A percentile compares a stretch with the other conserved stretches of the same genome.
Conservation (phyloP, 495 filamentous ascomycete species). For the Lepidopterella palustris region DNA sequence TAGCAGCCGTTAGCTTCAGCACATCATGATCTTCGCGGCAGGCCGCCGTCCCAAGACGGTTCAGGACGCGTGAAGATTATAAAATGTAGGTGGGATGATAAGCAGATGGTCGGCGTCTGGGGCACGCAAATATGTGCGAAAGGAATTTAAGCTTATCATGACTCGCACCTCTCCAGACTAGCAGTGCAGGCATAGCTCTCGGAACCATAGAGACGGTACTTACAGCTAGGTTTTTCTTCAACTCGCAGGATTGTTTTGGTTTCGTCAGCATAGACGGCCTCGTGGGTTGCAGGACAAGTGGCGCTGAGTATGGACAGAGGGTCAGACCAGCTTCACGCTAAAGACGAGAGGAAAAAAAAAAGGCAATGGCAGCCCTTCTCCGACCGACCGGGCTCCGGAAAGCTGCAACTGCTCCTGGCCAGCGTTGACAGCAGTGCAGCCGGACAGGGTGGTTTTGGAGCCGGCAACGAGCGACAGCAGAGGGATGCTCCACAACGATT, state of each 20-base stretch:
- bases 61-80: not conserved
- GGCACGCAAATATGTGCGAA: not conserved
- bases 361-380: too few relatives aligned
- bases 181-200: too few relatives aligned
- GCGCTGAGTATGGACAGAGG: not conserved
- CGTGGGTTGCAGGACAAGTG: not conserved
- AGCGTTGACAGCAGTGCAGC: not conserved
- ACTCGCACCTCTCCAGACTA: too few relatives aligned
- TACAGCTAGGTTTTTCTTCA: not conserved
- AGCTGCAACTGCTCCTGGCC: too few relatives aligned
- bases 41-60: not conserved
- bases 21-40: not conserved
- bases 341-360: not conserved
- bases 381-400: too few relatives aligned
- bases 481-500: not conserved
- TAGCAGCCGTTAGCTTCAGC: not conserved
- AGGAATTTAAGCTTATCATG: not conserved
- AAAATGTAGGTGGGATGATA: not conserved
- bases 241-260: not conserved
- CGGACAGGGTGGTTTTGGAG: not conserved
- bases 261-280: not conserved
- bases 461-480: not conserved
- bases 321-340: not conserved
- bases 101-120: not conserved
- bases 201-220: not conserved